Conservation (phyloP, 106 monocot genomes). For the Platanthera guangdongensis region DNA sequence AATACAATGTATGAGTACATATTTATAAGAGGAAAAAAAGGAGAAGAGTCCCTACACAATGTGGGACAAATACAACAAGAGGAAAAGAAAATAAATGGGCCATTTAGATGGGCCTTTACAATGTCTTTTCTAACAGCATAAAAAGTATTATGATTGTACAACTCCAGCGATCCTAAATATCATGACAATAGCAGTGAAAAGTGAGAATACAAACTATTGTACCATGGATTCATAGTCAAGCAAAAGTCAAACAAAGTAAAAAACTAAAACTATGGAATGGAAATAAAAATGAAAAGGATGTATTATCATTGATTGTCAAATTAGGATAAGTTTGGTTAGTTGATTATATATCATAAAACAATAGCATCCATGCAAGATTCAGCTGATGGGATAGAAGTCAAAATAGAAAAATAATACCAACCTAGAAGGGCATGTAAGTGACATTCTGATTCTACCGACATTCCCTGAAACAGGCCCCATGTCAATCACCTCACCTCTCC, state of each 20-base stretch:
- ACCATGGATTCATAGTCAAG: neutral
- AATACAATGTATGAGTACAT: too few species aligned
- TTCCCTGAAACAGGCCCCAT: constrained; percentile 94
- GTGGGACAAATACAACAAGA: too few species aligned
- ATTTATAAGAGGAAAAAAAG: too few species aligned
- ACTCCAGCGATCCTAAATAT: neutral
- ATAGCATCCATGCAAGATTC: neutral
- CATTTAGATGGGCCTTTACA: too few species aligned
- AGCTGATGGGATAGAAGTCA: neutral
- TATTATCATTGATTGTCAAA: neutral
- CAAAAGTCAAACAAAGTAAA: neutral
- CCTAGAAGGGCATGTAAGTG: constrained; percentile 94
- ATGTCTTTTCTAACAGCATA: too few species aligned
- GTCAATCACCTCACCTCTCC: constrained; percentile 79
- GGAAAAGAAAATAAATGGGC: too few species aligned
- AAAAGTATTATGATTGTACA: neutral
- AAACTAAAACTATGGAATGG: neutral
- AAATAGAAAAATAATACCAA: constrained; percentile 15
- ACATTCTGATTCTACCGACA: constrained; percentile 66
- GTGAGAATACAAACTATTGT: neutral
- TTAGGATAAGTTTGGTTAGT: neutral
- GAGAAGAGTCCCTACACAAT: too few species aligned
- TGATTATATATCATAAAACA: neutral
- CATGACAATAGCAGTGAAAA: neutral
- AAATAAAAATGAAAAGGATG: neutral